Evolutionary conservation across 164 flowering plant genomes (phyloP).

Genomic region (Nymphaea colorata): DNA sequence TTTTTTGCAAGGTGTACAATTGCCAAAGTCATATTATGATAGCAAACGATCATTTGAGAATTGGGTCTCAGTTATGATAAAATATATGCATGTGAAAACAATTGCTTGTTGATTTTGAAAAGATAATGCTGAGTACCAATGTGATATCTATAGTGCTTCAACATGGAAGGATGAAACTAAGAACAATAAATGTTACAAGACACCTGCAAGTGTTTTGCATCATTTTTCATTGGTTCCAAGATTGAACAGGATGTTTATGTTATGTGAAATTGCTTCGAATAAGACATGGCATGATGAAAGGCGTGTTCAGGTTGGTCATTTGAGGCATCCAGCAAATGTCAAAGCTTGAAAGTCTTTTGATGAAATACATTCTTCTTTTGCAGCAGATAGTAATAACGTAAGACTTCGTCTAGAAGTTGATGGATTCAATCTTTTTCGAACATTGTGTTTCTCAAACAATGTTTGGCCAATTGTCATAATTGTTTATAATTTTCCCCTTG

Average conservation of each 20-base stretch:
- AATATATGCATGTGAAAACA: neutral
- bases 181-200: neutral
- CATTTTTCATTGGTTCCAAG: conserved; percentile 1
- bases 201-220: neutral
- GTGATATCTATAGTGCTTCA: neutral
- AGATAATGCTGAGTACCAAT: neutral
- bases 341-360: no score
- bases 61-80: neutral
- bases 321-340: no score
- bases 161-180: neutral
- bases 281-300: conserved; percentile 5
- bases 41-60: neutral
- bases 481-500: no score
- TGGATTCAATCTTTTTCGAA: no score
- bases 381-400: no score
- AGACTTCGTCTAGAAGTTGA: no score
- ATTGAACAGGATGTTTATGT: conserved; percentile 3
- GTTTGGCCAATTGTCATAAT: no score
- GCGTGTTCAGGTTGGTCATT: neutral
- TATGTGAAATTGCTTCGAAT: neutral
- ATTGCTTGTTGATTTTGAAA: conserved; percentile 2
- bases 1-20: neutral
- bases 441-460: no score
- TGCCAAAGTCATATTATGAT: neutral
- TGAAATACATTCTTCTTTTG: no score